phyloP scores from a whole-genome alignment of 1,139 yeast genomes.

The Taiozyma sp. region DNA sequence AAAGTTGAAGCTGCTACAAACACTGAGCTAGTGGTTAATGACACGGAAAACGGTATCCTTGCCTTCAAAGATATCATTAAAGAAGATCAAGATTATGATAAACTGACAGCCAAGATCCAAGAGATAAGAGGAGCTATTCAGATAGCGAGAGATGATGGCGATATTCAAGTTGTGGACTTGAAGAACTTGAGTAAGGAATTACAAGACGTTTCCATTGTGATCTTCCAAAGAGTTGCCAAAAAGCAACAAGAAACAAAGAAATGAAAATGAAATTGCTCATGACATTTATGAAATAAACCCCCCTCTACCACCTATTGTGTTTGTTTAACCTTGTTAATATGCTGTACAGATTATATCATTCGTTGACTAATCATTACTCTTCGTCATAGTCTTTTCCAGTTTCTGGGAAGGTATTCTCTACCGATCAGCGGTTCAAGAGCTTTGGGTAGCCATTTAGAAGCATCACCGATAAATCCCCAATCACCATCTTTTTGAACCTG shows the following conservation, averaged over 20 bases:
- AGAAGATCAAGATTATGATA: conserved; percentile 32
- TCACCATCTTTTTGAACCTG: conserved; percentile 37
- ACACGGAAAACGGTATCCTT: conserved; percentile 45
- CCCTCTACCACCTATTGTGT: background rate
- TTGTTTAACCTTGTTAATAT: background rate
- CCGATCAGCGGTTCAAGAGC: conserved; percentile 54
- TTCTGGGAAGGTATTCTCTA: conserved; percentile 24
- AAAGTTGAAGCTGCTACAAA: conserved; percentile 33
- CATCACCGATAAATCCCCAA: conserved; percentile 84
- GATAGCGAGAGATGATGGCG: conserved; percentile 26
- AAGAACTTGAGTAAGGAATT: conserved; percentile 44
- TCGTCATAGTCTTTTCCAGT: conserved; percentile 19
- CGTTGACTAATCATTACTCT: background rate
- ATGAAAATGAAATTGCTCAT: background rate
- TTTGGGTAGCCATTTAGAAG: conserved; percentile 62
- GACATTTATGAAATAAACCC: background rate
- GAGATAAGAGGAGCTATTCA: conserved; percentile 40
- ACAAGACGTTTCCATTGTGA: conserved; percentile 45
- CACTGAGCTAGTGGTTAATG: conserved; percentile 52
- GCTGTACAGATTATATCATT: background rate
- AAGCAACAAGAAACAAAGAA: conserved; percentile 28
- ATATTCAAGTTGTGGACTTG: conserved; percentile 22
- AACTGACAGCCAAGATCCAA: conserved; percentile 30
- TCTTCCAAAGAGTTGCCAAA: conserved; percentile 47
- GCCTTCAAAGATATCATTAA: conserved; percentile 37